Base-by-base conservation (phyloP, 257 asterid species). In the Scutellaria barbata region DNA sequence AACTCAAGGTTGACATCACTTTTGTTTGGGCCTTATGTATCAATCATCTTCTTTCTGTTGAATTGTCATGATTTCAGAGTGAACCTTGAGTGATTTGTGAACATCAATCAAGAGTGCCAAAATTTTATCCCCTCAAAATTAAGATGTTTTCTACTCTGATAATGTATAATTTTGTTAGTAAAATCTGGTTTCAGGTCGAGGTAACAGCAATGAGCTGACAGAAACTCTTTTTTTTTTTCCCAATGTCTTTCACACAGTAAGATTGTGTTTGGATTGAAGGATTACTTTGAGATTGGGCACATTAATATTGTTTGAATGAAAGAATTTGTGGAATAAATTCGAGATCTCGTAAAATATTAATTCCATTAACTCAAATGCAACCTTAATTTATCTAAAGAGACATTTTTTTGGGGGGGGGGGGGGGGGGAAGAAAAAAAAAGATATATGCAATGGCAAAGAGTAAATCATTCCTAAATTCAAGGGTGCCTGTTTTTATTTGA, bases 391-490 rank as follows among this genome's bases (percentile, higher is more conserved):
- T 1, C 25, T 22, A 22, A 22, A 22, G 25, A 22, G 25, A 22
- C 12, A 7, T 22, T 52, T 17, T 52, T 52, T n/a, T n/a, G n/a
- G n/a, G 18, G 7, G 7, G 58, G 10, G 5, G 4, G 58, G 8
- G n/a, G 10, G 18, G 7, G 10, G 10, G 1, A 13, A 18, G 0
- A 5, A 22, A 8, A 42, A 8, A 1, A 3, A 1, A 10, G 0
- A 3, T 0, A 11, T 20, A 37, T 1, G 72, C 59, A 64, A 59
- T 78, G 86, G 85, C 82, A 80, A 40, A 4, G 45, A 18, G 89
- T 82, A 83, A 82, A 76, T 80, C 20, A 68, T 43, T 6, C 47
- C 17, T n/a, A 82, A 79, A 77, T 56, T 45, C 52, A 76, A 82
- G 85, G 80, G 79, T 60, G 63, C 67, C 46, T 53, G 52, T 69